Conservation (phyloP, 1,139 yeast species). For the Suhomyces atakaporum region DNA sequence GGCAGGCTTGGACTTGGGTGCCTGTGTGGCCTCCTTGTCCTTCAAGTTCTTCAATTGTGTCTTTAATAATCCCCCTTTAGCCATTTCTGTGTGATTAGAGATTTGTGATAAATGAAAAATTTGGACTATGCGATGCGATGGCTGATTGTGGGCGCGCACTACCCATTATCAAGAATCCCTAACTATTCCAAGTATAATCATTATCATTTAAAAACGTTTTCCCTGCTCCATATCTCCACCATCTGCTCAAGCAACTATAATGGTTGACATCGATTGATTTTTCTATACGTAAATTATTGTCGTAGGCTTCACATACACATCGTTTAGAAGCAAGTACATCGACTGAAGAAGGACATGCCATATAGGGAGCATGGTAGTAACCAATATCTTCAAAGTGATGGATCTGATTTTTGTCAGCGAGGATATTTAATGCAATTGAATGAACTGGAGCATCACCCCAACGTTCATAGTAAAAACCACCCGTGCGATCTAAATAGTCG, state of each 20-base stretch:
- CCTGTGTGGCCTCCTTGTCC: slow-evolving; percentile 28
- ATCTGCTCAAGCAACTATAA: slow-evolving; percentile 75
- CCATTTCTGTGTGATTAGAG: slow-evolving; percentile 24
- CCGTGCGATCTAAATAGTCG: slow-evolving; percentile 64
- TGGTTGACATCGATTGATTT: slow-evolving; percentile 55
- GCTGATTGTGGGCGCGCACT: slow-evolving; percentile 9
- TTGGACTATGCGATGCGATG: slow-evolving; percentile 13
- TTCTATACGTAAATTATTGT: slow-evolving; percentile 38
- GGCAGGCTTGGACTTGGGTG: slow-evolving; percentile 27
- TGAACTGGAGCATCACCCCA: slow-evolving; percentile 99
- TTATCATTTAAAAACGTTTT: slow-evolving; percentile 48
- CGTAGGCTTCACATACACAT: slow-evolving; percentile 62
- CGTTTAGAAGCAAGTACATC: slow-evolving; percentile 56
- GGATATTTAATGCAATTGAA: slow-evolving; percentile 67
- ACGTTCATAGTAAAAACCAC: slow-evolving; percentile 88
- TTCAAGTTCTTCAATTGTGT: slow-evolving; percentile 38
- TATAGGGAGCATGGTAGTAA: slow-evolving; percentile 79
- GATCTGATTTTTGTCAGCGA: slow-evolving; percentile 67
- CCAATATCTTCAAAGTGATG: slow-evolving; percentile 94
- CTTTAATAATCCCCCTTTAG: slow-evolving; percentile 35
- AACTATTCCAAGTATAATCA: slow-evolving; percentile 15
- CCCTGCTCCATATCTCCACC: slow-evolving; percentile 81
- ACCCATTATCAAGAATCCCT: slow-evolving; percentile 7
- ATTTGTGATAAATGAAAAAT: slow-evolving; percentile 8
- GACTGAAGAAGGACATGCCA: slow-evolving; percentile 70